Percentiles rank a stretch among this genome's conserved stretches.
Evolutionary conservation across 805 yeast genomes (phyloP).

Genomic region (Candida pseudofarinosa): DNA sequence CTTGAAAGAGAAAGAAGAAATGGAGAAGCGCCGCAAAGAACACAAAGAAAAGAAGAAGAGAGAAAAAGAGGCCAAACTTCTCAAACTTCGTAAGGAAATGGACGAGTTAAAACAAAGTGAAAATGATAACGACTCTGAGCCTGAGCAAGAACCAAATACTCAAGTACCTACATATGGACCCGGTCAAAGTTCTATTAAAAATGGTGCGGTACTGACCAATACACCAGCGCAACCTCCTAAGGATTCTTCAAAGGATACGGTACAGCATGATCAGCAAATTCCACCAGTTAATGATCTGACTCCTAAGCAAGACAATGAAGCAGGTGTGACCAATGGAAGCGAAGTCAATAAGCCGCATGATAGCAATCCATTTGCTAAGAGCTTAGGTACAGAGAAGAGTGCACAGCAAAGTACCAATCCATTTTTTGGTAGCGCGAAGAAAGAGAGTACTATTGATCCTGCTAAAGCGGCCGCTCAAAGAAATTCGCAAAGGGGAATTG

Average conservation of each 20-base stretch:
- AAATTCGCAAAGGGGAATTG: conserved; percentile 61
- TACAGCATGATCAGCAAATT: no score
- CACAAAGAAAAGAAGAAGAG: conserved; percentile 49
- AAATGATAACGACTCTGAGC: conserved; percentile 15
- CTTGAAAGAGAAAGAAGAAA: conserved; percentile 37
- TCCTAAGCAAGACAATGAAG: neutral
- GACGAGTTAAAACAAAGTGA: conserved; percentile 43
- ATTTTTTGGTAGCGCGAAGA: conserved; percentile 48
- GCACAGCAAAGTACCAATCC: conserved; percentile 41
- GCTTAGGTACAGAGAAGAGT: conserved; percentile 4
- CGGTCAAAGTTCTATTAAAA: neutral
- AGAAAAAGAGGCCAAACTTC: conserved; percentile 58
- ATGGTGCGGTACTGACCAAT: neutral
- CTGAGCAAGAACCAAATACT: conserved; percentile 29
- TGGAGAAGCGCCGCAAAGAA: conserved; percentile 41
- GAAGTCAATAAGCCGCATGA: conserved; percentile 24
- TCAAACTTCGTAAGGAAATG: conserved; percentile 56
- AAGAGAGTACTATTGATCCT: conserved; percentile 42
- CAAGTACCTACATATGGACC: conserved; percentile 20
- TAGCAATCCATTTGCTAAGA: conserved; percentile 50
- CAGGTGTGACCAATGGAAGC: neutral
- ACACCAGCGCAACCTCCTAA: neutral
- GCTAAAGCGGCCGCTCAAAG: conserved; percentile 66
- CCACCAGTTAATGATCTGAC: no score
- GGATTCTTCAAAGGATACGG: no score